Evolutionary conservation across 805 yeast species (phyloP).

Genomic region (Suhomyces sp.): DNA sequence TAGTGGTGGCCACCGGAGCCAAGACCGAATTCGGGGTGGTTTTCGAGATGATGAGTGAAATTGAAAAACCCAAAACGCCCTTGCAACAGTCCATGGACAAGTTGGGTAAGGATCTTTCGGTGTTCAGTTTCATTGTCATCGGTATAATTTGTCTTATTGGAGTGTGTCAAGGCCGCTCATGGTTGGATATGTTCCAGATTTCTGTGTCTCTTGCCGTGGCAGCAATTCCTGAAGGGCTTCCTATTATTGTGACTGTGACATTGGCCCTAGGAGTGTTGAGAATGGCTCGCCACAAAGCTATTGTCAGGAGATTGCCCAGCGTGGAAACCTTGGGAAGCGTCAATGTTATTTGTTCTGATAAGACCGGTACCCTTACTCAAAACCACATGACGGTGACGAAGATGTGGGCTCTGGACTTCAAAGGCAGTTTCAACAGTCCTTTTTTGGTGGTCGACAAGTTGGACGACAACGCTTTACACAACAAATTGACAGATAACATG

Average conservation of each 20-base stretch:
- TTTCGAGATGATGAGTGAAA: slow-evolving; percentile 90
- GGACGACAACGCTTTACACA: slow-evolving; percentile 37
- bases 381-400: slow-evolving; percentile 89
- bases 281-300: slow-evolving; percentile 94
- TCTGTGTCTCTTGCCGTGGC: slow-evolving; percentile 98
- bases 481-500: slow-evolving; percentile 53
- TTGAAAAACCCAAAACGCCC: slow-evolving; percentile 98
- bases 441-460: slow-evolving; percentile 48
- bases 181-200: slow-evolving; percentile 98
- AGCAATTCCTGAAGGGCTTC: slow-evolving; percentile 98
- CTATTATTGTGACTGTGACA: slow-evolving; percentile 96
- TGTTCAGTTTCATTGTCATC: slow-evolving; percentile 80
- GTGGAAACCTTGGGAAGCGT: slow-evolving; percentile 95
- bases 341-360: slow-evolving; percentile 49
- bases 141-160: slow-evolving; percentile 92
- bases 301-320: slow-evolving; percentile 88
- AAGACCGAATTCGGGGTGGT: slow-evolving; percentile 93
- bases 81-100: slow-evolving; percentile 93
- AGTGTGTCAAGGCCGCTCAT: slow-evolving; percentile 83
- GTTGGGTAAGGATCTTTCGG: slow-evolving; percentile 84
- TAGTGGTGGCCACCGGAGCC: slow-evolving; percentile 86
- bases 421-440: slow-evolving; percentile 36
- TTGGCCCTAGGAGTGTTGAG: slow-evolving; percentile 92
- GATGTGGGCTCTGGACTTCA: slow-evolving; percentile 71
- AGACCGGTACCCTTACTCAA: slow-evolving; percentile 68